phyloP scores from a whole-genome alignment of 2,329 filamentous ascomycete species.

The Botrytis pseudocinerea region DNA sequence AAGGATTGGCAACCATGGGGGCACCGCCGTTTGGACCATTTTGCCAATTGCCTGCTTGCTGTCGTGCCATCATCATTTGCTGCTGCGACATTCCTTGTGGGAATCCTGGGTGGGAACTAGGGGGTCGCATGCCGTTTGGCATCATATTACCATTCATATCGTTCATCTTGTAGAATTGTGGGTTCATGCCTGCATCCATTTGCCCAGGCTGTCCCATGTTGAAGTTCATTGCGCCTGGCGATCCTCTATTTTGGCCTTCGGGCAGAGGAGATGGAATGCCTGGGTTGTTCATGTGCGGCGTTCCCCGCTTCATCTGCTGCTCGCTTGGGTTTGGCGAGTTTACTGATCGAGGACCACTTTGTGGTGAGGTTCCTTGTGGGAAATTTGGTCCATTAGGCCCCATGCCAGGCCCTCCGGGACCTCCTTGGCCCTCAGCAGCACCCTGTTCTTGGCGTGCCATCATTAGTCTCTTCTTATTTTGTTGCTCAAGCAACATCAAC shows the following conservation, averaged over 20 bases:
- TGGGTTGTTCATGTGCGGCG: conserved; percentile 69
- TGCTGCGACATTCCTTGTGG: conserved; percentile 58
- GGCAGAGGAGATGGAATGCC: conserved; percentile 71
- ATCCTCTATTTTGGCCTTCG: conserved; percentile 68
- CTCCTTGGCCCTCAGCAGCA: conserved; percentile 55
- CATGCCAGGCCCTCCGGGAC: conserved; percentile 45
- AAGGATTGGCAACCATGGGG: conserved; percentile 50
- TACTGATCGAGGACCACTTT: conserved; percentile 63
- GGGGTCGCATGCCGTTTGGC: conserved; percentile 66
- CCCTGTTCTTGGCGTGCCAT: conserved; percentile 81
- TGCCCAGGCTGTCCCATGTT: conserved; percentile 52
- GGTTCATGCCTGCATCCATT: conserved; percentile 62
- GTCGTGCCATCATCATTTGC: conserved; percentile 56
- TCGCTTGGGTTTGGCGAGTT: conserved; percentile 77
- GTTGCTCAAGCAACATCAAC: conserved; percentile 81
- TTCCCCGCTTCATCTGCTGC: conserved; percentile 77
- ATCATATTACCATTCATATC: conserved; percentile 59
- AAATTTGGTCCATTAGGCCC: conserved; percentile 63
- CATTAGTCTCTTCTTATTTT: conserved; percentile 83
- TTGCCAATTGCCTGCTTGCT: conserved; percentile 39
- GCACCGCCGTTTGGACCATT: conserved; percentile 39
- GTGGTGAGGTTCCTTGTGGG: conserved; percentile 68
- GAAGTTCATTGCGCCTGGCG: conserved; percentile 65
- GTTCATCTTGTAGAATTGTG: conserved; percentile 58
- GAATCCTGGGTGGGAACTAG: conserved; percentile 64